Evolutionary conservation across 73 alveolate species (phyloP).

Genomic region (Halteria grandinella): DNA sequence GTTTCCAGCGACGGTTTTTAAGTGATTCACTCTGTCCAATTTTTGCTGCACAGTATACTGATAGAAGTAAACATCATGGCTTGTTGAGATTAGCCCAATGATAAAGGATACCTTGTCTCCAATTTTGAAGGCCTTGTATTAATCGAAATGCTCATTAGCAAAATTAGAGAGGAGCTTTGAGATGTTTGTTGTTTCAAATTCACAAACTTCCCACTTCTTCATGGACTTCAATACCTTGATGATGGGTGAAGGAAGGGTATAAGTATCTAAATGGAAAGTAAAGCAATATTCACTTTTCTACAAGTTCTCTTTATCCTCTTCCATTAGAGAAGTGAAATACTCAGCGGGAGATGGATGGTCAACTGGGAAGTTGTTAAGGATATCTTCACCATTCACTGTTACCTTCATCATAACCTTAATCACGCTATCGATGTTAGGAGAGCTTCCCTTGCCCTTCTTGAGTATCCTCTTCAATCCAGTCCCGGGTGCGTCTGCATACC

Average conservation of each 20-base stretch:
- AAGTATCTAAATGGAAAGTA: conserved; percentile 31
- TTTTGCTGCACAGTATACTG: conserved; percentile 36
- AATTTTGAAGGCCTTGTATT: conserved; percentile 19
- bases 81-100: conserved; percentile 9
- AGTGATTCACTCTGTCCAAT: conserved; percentile 5
- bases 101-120: conserved; percentile 4
- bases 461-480: conserved; percentile 38
- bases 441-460: conserved; percentile 54
- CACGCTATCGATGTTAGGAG: conserved; percentile 60
- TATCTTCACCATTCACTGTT: conserved; percentile 51
- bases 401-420: conserved; percentile 51
- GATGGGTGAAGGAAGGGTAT: conserved; percentile 52
- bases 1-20: conserved; percentile 52
- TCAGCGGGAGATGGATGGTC: conserved; percentile 36
- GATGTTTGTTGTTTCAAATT: conserved; percentile 17
- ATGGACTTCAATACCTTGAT: conserved; percentile 51
- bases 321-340: background rate
- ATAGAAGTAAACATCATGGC: conserved; percentile 44
- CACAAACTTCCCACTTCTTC: conserved; percentile 51
- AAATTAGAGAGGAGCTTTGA: conserved; percentile 51
- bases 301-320: conserved; percentile 1
- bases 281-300: background rate
- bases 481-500: conserved; percentile 56
- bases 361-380: conserved; percentile 38
- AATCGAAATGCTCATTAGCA: conserved; percentile 31